Evolutionary conservation across 1,139 yeast genomes (phyloP), one percentile per base, ranked within the genome.

Genomic region (Spathaspora sp.): DNA sequence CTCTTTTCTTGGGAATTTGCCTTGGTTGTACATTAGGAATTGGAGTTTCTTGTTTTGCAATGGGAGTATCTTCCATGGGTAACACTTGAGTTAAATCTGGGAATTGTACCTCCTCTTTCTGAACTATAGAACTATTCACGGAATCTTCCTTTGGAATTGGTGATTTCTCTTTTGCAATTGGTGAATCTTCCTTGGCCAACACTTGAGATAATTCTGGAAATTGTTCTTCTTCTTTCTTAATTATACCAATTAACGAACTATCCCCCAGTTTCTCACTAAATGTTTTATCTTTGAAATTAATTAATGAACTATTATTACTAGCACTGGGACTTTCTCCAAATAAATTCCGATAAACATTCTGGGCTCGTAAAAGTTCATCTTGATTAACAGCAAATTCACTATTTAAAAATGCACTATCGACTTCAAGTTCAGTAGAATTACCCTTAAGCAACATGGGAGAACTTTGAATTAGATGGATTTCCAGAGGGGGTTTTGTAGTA

Each of bases 321-420:
- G 37, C 24, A 29, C 43, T 47, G 10, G 56, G 55, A 26, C 51
- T 49, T 24, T 46, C 46, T 13, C 51, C 52, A 43, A 45, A 50
- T 13, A 54, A 36, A 33, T 51, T 53, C 6, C 47, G 38, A 38
- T 51, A 54, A 11, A 54, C 43, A 26, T 47, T 48, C n/a, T 42
- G 41, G 9, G 44, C 47, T 38, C 37, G 43, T 9, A 42, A 13
- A 2, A 45, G 18, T 9, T 51, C 53, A 40, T 51, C 55, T 18
- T 49, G 48, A 37, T 49, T 45, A 13, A 31, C 36, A 7, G 47
- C 54, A 25, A 50, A 55, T 26, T 61, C 64, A 8, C 61, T 55
- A n/a, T 60, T 59, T 23, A 59, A 42, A 38, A 58, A 58, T 6
- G 59, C 63, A 15, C 51, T 43, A 41, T 61, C 64, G 10, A 60